Evolutionary conservation across 1,139 yeast genomes (phyloP).

Genomic region (Ashbya aceris): DNA sequence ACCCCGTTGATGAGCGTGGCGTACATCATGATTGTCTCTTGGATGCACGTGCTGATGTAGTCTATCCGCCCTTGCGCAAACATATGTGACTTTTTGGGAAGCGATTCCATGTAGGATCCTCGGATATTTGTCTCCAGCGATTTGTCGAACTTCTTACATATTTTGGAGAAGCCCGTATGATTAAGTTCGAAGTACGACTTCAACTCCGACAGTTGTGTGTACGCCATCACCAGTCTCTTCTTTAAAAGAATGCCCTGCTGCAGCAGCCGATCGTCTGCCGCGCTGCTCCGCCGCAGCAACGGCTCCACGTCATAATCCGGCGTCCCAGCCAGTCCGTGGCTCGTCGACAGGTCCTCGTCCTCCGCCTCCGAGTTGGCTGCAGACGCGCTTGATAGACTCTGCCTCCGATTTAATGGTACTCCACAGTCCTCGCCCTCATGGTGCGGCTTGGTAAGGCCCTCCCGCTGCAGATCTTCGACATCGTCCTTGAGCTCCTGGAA

Average conservation of each 20-base stretch:
- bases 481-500: constrained; percentile 45
- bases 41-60: constrained; percentile 38
- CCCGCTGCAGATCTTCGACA: constrained; percentile 26
- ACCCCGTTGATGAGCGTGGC: constrained; percentile 31
- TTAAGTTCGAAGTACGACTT: constrained; percentile 76
- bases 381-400: constrained; percentile 3
- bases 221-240: constrained; percentile 55
- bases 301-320: background rate
- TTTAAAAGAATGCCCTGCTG: constrained; percentile 50
- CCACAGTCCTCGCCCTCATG: constrained; percentile 2
- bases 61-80: constrained; percentile 39
- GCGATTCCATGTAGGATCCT: constrained; percentile 37
- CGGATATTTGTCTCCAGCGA: constrained; percentile 56
- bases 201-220: constrained; percentile 72
- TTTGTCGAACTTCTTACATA: constrained; percentile 84
- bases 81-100: constrained; percentile 36
- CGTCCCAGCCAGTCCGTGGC: background rate
- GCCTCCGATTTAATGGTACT: background rate
- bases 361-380: constrained; percentile 4
- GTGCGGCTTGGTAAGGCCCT: constrained; percentile 5
- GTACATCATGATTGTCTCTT: constrained; percentile 34
- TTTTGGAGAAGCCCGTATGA: constrained; percentile 80
- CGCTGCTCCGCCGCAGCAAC: background rate
- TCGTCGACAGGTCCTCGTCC: constrained; percentile 2
- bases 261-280: background rate